Base-by-base conservation (phyloP, 169 alveolate genomes). In the Plasmodium vinckei region DNA sequence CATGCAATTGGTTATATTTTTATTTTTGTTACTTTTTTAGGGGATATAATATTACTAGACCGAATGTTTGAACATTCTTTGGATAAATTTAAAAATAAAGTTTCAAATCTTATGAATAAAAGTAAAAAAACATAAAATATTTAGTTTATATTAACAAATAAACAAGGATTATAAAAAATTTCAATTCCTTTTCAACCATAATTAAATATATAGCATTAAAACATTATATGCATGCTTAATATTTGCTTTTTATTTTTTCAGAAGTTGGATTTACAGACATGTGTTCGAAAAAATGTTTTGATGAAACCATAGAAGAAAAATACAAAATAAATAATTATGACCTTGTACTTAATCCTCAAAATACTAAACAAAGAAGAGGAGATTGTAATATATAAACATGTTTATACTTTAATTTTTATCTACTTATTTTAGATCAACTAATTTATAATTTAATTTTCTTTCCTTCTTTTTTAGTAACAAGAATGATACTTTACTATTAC, bases 201-300 rank as follows among this genome's bases (percentile, higher is more conserved):
- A 51, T 4, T 15, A 15, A 15, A 13, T 51, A 12, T 51, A 3
- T 51, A 13, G 4, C 17, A 13, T 15, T 10, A 4, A 7, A 33
- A 33, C 7, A 33, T 3, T 4, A 5, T 33, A 7, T 3, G 9
- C 9, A 51, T n/a, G 17, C 0, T 13, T 13, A 13, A 13, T 4
- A 51, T 51, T 49, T 25, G 7, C 47, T 60, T 21, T 9, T n/a
- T 51, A 10, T 57, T 19, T n/a, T 25, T 53, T 3, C 65, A 75
- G 88, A 75, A 54, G 61, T 75, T 54, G 88, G 88, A 5, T 75
- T 75, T 39, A 56, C 27, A 12, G 88, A 75, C 53, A 75, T 75
- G 88, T 75, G 88, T 39, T 46, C 88, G 1, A 42, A 27, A 3
- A 75, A 75, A 27, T 75, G 88, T 23, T 5, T 75, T 13, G 68